Conservation (phyloP, 225 moss, liverwort and hornwort species). For the Bryum argenteum region DNA sequence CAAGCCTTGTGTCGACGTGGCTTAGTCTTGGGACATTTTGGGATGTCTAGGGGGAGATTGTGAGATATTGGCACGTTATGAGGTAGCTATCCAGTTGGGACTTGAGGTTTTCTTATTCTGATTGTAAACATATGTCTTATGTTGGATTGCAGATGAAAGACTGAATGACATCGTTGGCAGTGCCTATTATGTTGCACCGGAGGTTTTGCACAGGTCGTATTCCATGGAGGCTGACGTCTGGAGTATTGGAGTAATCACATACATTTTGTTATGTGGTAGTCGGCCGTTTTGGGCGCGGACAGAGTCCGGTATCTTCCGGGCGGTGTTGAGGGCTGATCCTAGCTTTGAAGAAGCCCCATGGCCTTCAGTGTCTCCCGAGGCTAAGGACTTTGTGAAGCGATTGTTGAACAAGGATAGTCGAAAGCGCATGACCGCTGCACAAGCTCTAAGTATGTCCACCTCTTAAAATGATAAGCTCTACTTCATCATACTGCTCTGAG, state of each 20-base stretch:
- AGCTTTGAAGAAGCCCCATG: constrained; percentile 95
- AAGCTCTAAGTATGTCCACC: constrained; percentile 63
- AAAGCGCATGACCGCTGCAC: constrained; percentile 93
- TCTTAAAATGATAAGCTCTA: not conserved
- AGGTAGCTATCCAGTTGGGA: not conserved
- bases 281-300: constrained; percentile 94
- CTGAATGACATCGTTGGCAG: constrained; percentile 93
- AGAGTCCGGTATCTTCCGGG: constrained; percentile 91
- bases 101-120: not conserved
- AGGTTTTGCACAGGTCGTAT: constrained; percentile 90
- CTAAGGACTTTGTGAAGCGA: constrained; percentile 92
- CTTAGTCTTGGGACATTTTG: not conserved
- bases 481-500: not conserved
- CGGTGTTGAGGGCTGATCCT: constrained; percentile 89
- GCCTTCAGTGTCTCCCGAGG: constrained; percentile 86
- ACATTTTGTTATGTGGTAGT: constrained; percentile 89
- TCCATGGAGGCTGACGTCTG: constrained; percentile 98
- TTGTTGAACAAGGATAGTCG: constrained; percentile 83
- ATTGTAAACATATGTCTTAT: constrained; percentile 10
- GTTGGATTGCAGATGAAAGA: constrained; percentile 79
- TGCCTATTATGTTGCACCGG: constrained; percentile 93
- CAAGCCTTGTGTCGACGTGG: not conserved
- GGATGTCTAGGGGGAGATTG: not conserved
- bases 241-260: constrained; percentile 96
- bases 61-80: not conserved